Conservation (phyloP, 2,329 filamentous ascomycete genomes). For the Corynespora cassiicola region DNA sequence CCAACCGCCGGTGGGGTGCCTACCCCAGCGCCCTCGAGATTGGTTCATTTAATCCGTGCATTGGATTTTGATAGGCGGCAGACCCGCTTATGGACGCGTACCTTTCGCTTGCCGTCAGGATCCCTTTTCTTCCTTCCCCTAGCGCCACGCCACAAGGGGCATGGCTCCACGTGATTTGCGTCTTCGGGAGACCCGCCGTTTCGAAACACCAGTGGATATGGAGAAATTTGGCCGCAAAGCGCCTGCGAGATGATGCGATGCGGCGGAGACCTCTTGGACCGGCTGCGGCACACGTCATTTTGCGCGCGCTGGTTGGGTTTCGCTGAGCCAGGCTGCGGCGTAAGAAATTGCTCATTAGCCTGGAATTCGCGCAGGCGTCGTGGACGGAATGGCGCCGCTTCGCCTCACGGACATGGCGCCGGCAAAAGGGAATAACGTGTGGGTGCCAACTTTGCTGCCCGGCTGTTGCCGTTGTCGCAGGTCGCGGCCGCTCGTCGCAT, state of each 20-base stretch:
- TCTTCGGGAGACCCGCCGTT: too few species aligned
- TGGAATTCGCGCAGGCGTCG: too few species aligned
- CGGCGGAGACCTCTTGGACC: background rate
- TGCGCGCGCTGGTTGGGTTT: background rate
- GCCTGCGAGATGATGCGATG: background rate
- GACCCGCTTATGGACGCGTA: slow-evolving; percentile 10
- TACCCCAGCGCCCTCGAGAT: too few species aligned
- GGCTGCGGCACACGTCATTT: slow-evolving; percentile 3
- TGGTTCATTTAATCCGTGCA: too few species aligned
- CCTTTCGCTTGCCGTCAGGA: too few species aligned
- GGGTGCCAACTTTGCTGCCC: too few species aligned
- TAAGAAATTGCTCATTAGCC: too few species aligned
- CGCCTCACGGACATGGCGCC: background rate
- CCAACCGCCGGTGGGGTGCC: too few species aligned
- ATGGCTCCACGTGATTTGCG: slow-evolving; percentile 3
- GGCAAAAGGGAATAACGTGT: too few species aligned
- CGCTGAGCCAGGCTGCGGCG: too few species aligned
- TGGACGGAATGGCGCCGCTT: slow-evolving; percentile 1
- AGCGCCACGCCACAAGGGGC: background rate
- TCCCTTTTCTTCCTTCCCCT: slow-evolving; percentile 7
- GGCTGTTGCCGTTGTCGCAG: too few species aligned
- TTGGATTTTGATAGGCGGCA: slow-evolving; percentile 8
- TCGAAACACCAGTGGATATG: slow-evolving; percentile 10
- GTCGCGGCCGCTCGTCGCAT: too few species aligned
- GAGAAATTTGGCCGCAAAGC: background rate